Conservation (phyloP, 768 basidiomycete species). For the Crucibulum laeve region DNA sequence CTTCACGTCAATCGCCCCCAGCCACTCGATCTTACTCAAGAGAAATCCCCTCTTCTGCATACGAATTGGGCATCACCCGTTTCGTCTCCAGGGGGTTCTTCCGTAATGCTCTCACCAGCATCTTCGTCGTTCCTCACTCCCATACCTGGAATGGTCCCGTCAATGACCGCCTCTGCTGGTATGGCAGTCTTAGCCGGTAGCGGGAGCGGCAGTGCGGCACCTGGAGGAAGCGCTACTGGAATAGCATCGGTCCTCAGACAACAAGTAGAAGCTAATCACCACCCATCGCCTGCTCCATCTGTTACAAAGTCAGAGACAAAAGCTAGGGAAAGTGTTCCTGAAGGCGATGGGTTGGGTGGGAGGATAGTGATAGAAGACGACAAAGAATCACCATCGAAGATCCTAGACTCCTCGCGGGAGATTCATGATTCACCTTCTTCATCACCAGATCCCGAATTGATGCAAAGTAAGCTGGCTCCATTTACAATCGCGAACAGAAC, state of each 20-base stretch:
- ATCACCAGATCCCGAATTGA: conserved; percentile 18
- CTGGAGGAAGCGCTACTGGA: conserved; percentile 17
- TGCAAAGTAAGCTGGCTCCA: conserved; percentile 6
- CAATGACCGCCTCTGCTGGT: no score
- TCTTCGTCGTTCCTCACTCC: conserved; percentile 11
- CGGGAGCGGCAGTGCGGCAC: no score
- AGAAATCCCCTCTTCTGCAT: conserved; percentile 30
- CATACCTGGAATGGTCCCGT: no score
- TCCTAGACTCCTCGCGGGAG: conserved; percentile 10
- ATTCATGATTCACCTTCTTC: conserved; percentile 12
- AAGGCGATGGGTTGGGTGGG: conserved; percentile 16
- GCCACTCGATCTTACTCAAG: neutral
- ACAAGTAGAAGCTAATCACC: conserved; percentile 25
- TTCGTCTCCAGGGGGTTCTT: conserved; percentile 18
- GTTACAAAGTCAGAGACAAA: neutral
- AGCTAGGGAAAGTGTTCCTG: conserved; percentile 3
- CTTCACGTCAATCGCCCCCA: neutral
- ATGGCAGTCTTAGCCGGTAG: no score
- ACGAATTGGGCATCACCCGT: conserved; percentile 34
- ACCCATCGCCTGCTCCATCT: neutral
- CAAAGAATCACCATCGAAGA: conserved; percentile 29
- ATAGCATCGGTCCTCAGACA: conserved; percentile 33
- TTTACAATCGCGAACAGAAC: conserved; percentile 19
- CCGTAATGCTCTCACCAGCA: conserved; percentile 10
- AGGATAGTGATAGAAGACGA: conserved; percentile 44